Evolutionary conservation across 345 rosid species (phyloP).

Genomic region (Xanthoceras sorbifolium): DNA sequence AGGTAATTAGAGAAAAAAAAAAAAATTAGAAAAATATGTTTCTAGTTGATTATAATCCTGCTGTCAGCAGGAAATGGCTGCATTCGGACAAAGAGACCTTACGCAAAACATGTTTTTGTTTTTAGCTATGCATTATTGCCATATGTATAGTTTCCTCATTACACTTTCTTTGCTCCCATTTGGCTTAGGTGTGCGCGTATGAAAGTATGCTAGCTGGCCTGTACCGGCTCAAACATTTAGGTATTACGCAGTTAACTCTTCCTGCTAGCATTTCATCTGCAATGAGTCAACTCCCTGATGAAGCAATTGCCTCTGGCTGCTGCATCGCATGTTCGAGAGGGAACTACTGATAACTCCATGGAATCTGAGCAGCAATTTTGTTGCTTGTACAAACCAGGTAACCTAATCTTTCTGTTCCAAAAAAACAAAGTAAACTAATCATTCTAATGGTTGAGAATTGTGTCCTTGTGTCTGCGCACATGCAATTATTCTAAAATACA

Average conservation of each 20-base stretch:
- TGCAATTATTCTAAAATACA: neutral
- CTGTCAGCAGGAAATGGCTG: neutral
- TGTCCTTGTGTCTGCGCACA: neutral
- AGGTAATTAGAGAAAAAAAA: neutral
- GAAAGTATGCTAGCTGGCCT: conserved; percentile 99
- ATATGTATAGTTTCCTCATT: neutral
- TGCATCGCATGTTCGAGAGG: conserved; percentile 95
- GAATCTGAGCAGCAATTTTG: conserved; percentile 94
- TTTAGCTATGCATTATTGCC: neutral
- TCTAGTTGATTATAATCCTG: neutral
- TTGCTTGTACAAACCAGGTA: conserved; percentile 94
- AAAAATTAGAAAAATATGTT: neutral
- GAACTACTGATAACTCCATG: conserved; percentile 96
- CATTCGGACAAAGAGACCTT: neutral
- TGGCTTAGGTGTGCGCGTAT: conserved; percentile 79
- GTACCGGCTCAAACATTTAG: conserved; percentile 88
- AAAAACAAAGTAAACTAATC: conserved; percentile 30
- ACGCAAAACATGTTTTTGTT: neutral
- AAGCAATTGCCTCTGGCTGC: conserved; percentile 97
- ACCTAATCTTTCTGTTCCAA: conserved; percentile 5
- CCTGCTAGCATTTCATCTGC: conserved; percentile 82
- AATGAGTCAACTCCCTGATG: conserved; percentile 90
- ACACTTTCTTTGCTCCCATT: neutral
- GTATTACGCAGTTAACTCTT: conserved; percentile 72
- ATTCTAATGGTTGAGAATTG: conserved; percentile 15